phyloP scores from a whole-genome alignment of 2,329 filamentous ascomycete species.

The Colletotrichum viniferum region DNA sequence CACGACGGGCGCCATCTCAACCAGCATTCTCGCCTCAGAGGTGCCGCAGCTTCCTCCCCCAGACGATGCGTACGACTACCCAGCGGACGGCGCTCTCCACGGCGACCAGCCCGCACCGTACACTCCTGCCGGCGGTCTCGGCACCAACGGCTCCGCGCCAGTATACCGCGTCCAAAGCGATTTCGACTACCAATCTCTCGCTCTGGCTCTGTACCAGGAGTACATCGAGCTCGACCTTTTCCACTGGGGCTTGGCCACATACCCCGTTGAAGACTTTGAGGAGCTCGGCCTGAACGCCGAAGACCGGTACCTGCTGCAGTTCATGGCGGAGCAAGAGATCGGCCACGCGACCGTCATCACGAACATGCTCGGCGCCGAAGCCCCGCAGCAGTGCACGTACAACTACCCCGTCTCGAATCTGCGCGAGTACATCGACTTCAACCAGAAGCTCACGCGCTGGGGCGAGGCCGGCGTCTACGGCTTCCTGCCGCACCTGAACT shows the following conservation, averaged over 20 bases:
- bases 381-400: constrained; percentile 79
- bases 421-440: constrained; percentile 81
- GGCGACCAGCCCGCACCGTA: constrained; percentile 74
- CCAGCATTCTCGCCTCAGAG: constrained; percentile 58
- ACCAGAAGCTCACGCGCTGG: constrained; percentile 82
- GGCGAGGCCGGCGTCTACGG: constrained; percentile 83
- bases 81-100: constrained; percentile 71
- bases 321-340: constrained; percentile 79
- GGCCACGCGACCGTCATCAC: constrained; percentile 79
- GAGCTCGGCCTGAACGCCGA: constrained; percentile 70
- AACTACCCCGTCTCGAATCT: constrained; percentile 80
- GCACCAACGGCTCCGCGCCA: constrained; percentile 77
- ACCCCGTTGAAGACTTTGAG: constrained; percentile 71
- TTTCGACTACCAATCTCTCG: constrained; percentile 81
- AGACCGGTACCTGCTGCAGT: constrained; percentile 73
- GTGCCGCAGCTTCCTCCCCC: constrained; percentile 63
- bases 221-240: constrained; percentile 87
- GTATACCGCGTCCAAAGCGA: constrained; percentile 81
- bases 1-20: constrained; percentile 71
- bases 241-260: constrained; percentile 74
- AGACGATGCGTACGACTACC: constrained; percentile 70
- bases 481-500: constrained; percentile 79
- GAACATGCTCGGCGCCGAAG: constrained; percentile 75
- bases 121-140: constrained; percentile 73
- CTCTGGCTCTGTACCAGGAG: constrained; percentile 78